These are phyloP conservation scores for Pseudocohnilembus persalinus DNA, from an alignment of 169 alveolate genomes.

Conservation along the genomic window DNA sequence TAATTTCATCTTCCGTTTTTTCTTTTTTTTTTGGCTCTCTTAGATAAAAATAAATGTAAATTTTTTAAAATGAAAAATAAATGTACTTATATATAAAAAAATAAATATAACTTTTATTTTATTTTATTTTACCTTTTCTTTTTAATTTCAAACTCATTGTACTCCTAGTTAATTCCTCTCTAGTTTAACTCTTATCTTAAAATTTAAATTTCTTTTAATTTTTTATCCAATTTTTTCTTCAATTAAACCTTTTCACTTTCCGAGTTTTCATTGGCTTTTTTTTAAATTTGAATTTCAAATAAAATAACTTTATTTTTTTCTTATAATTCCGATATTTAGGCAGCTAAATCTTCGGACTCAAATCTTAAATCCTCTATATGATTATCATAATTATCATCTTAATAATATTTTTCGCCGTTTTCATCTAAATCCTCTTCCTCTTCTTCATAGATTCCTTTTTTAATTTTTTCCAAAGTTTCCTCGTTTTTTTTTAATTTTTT, in stretches of 20 bases:
- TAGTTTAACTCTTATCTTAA: conserved; percentile 14
- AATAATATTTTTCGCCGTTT: not conserved
- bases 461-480: not conserved
- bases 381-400: not conserved
- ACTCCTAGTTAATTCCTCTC: conserved; percentile 4
- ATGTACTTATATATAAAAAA: not conserved
- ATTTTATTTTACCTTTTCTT: conserved; percentile 9
- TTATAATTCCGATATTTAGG: not conserved
- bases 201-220: not conserved
- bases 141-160: conserved; percentile 3
- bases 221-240: not conserved
- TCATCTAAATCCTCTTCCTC: not conserved
- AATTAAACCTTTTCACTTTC: not conserved
- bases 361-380: not conserved
- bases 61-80: not conserved
- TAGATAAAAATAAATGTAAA: not conserved
- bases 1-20: not conserved
- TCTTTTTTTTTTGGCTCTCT: not conserved
- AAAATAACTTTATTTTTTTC: conserved; percentile 21
- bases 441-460: not conserved
- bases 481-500: not conserved
- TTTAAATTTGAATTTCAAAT: conserved; percentile 13
- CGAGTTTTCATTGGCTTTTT: not conserved
- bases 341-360: not conserved
- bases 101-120: not conserved